A percentile compares a stretch with the other conserved stretches of the same genome.
phyloP scores from a whole-genome alignment of 2,329 filamentous ascomycete species.

The Exophiala dermatitidis region DNA sequence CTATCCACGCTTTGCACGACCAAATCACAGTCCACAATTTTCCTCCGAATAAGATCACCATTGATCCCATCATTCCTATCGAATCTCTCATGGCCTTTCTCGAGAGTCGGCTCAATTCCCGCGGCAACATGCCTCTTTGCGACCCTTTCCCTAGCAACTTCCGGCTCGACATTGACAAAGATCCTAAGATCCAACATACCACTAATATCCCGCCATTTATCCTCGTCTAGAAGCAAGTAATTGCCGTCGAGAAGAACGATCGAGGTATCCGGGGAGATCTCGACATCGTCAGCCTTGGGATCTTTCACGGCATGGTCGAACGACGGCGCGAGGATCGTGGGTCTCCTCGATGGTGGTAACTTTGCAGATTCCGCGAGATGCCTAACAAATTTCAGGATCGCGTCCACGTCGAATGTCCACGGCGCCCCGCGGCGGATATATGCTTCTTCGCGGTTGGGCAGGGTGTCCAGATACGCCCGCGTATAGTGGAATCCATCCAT shows the following conservation, averaged over 20 bases:
- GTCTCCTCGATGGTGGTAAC: slow-evolving; percentile 9
- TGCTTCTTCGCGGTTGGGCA: slow-evolving; percentile 33
- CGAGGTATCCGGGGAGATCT: slow-evolving; percentile 25
- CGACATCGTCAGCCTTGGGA: slow-evolving; percentile 29
- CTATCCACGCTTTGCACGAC: slow-evolving; percentile 26
- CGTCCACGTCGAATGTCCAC: slow-evolving; percentile 34
- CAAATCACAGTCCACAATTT: slow-evolving; percentile 28
- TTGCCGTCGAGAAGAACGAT: slow-evolving; percentile 29
- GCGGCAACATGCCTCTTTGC: slow-evolving; percentile 36
- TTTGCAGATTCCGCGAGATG: slow-evolving; percentile 27
- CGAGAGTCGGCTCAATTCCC: slow-evolving; percentile 37
- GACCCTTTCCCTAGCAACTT: slow-evolving; percentile 34
- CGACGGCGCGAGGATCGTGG: slow-evolving; percentile 29
- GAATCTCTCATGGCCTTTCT: slow-evolving; percentile 33
- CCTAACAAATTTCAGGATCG: slow-evolving; percentile 30
- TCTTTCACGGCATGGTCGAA: slow-evolving; percentile 36
- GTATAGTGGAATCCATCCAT: slow-evolving; percentile 38
- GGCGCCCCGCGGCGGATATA: slow-evolving; percentile 34
- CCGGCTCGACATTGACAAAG: slow-evolving; percentile 37
- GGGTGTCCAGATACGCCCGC: slow-evolving; percentile 28
- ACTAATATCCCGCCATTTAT: slow-evolving; percentile 32
- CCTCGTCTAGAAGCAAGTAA: slow-evolving; percentile 27
- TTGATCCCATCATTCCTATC: slow-evolving; percentile 37
- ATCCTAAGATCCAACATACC: slow-evolving; percentile 37
- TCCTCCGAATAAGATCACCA: slow-evolving; percentile 29